These are phyloP conservation scores for Phytophthora meadii DNA, from an alignment of 352 stramenopile genomes.

Conservation along the genomic window DNA sequence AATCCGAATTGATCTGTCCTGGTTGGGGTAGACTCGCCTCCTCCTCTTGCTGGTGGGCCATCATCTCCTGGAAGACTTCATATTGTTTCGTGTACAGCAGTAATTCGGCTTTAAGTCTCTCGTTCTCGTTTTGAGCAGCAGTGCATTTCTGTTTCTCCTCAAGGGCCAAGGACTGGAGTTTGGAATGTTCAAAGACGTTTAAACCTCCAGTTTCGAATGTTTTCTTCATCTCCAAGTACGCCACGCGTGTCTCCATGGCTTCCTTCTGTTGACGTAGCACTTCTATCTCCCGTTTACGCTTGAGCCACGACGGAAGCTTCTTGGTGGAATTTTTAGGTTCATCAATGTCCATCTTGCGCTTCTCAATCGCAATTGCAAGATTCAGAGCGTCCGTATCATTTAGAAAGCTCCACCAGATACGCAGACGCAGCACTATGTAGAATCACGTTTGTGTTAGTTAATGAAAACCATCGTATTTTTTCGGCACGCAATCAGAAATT, in stretches of 20 bases:
- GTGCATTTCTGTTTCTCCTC: conserved; percentile 7
- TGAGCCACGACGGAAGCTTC: conserved; percentile 13
- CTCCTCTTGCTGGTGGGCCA: background rate
- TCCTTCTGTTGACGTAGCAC: conserved; percentile 3
- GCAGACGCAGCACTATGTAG: too few species aligned
- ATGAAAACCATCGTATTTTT: too few species aligned
- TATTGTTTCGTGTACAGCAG: background rate
- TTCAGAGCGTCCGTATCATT: conserved; percentile 23
- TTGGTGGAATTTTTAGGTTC: background rate
- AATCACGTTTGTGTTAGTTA: too few species aligned
- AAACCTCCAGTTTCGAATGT: background rate
- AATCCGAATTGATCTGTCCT: background rate
- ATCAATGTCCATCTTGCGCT: background rate
- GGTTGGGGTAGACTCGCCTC: too few species aligned
- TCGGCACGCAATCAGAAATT: too few species aligned
- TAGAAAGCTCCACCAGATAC: conserved; percentile 9
- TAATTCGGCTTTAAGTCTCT: conserved; percentile 1
- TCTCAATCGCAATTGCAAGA: background rate
- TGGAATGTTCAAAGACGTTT: background rate
- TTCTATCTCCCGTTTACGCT: conserved; percentile 14
- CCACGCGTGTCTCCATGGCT: conserved; percentile 2
- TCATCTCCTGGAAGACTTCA: background rate
- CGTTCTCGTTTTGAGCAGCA: conserved; percentile 11
- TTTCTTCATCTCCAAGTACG: conserved; percentile 4
- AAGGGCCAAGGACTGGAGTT: background rate